Percentiles rank a stretch among this genome's conserved stretches.
These are phyloP conservation scores for Trametes maxima DNA, from an alignment of 768 basidiomycete species.

Conservation along the genomic window DNA sequence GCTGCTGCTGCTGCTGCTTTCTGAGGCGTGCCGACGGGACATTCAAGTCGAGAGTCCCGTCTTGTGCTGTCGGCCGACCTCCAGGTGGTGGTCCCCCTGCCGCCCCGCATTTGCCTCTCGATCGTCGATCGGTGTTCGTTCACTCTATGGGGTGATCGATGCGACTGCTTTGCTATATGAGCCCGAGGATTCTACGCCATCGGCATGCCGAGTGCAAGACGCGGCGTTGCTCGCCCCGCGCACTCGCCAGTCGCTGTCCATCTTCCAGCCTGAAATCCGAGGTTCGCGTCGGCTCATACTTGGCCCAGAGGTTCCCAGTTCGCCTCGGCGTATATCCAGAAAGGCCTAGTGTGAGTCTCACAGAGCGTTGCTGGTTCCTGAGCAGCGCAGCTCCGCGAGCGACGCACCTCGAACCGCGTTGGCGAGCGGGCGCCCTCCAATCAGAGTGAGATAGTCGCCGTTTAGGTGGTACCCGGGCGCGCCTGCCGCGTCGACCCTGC, in stretches of 20 bases:
- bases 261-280: not conserved
- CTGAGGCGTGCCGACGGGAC: too few species aligned
- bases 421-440: constrained; percentile 8
- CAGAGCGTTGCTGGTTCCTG: not conserved
- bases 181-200: not conserved
- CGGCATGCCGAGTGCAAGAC: not conserved
- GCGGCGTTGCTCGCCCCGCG: not conserved
- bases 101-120: not conserved
- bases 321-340: constrained; percentile 1
- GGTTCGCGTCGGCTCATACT: not conserved
- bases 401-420: constrained; percentile 5
- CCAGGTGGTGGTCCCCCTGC: not conserved
- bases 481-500: constrained; percentile 12
- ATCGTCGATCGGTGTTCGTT: constrained; percentile 6
- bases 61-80: not conserved
- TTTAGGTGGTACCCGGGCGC: constrained; percentile 13
- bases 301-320: not conserved
- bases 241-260: not conserved
- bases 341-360: constrained; percentile 3
- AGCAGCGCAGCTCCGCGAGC: not conserved
- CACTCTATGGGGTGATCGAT: not conserved
- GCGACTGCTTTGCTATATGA: not conserved
- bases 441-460: constrained; percentile 13
- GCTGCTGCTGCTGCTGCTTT: too few species aligned
- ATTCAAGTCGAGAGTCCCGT: too few species aligned